Evolutionary conservation across 352 stramenopile species (phyloP), one percentile per base, ranked within the genome.

Genomic region (Globisporangium viniferum): DNA sequence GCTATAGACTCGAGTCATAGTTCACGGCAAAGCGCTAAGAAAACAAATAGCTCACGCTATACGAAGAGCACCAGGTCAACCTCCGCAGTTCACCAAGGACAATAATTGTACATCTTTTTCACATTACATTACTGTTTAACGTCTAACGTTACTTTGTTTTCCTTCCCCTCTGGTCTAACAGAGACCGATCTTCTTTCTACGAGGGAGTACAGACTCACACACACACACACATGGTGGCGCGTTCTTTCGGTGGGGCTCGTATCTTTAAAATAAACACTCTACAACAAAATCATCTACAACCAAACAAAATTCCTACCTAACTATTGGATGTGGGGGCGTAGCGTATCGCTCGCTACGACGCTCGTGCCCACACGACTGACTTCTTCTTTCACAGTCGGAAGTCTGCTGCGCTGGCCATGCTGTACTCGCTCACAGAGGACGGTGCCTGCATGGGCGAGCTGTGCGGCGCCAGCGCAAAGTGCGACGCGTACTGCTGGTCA

Each of bases 211-310:
- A 22, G 14, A 46, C 39, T 20, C 14, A 46, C 36, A 18, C 36
- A 44, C 39, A 44, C 39, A 46, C 18, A 4, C 24, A 24, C 24
- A 24, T 24, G 24, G 24, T 12, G 39, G 41, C 41, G 15, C 41
- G 41, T 49, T 49, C 41, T 49, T 49, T 5, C 2, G 6, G 10
- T 6, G 36, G 15, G 41, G 5, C 14, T 49, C 33, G 48, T 61
- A 61, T 46, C 56, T 61, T 46, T 46, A 46, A 49, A 49, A n/a
- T n/a, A 61, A 59, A 58, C 48, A 54, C 48, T 20, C 44, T 12
- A 46, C 56, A 61, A 61, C 18, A 31, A 48, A 61, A 54, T 22
- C 15, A 54, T 49, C 15, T 49, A 49, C 41, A 49, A n/a, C 5
- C 41, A 49, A 49, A 49, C 41, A 49, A 49, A 49, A 49, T 49